phyloP scores from a whole-genome alignment of 2,329 filamentous ascomycete genomes.

The Tolypocladium paradoxum region DNA sequence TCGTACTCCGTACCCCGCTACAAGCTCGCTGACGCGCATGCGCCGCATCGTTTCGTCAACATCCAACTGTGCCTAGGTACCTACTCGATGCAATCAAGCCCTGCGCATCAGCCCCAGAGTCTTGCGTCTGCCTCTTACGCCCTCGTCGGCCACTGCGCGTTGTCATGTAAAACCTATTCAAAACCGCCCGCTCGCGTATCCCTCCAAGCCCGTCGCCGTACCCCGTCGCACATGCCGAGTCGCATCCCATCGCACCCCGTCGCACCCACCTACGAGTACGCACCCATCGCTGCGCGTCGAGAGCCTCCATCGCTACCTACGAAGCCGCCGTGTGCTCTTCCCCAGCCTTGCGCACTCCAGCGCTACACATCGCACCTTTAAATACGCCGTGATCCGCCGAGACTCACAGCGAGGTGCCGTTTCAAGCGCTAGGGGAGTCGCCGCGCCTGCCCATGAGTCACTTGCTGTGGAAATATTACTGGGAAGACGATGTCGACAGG shows the following conservation, averaged over 20 bases:
- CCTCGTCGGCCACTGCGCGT: too few relatives aligned
- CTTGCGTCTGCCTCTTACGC: neutral
- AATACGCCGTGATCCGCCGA: constrained; percentile 78
- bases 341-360: constrained; percentile 11
- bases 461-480: constrained; percentile 91
- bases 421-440: constrained; percentile 36
- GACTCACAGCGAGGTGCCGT: constrained; percentile 81
- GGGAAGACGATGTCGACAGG: constrained; percentile 93
- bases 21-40: constrained; percentile 10
- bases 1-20: constrained; percentile 1
- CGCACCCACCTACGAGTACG: too few relatives aligned
- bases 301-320: neutral
- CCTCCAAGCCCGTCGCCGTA: neutral
- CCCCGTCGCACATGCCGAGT: neutral
- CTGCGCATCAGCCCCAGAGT: too few relatives aligned
- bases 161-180: neutral
- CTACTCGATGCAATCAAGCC: neutral
- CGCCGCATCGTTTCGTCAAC: constrained; percentile 1
- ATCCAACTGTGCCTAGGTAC: too few relatives aligned
- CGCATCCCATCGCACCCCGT: neutral
- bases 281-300: neutral
- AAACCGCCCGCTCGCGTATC: constrained; percentile 8
- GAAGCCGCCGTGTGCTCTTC: neutral
- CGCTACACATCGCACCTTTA: constrained; percentile 56
- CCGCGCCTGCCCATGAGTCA: constrained; percentile 66